These are phyloP conservation scores for Cyberlindnera japonica DNA, from an alignment of 805 yeast species.

Conservation along the genomic window DNA sequence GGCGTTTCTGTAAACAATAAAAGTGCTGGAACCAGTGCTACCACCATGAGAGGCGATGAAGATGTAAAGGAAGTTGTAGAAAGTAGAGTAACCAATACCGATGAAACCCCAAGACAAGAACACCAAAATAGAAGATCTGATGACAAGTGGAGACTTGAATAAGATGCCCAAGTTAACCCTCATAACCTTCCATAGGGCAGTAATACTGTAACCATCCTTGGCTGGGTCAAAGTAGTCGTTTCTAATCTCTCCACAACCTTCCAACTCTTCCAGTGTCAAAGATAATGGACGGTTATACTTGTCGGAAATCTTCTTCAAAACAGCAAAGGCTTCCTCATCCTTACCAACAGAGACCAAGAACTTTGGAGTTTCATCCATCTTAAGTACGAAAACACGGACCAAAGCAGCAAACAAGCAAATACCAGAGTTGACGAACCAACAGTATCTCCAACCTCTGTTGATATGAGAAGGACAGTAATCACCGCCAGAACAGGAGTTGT, in stretches of 20 bases:
- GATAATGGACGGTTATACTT: conserved; percentile 39
- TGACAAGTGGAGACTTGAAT: conserved; percentile 39
- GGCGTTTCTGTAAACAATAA: conserved; percentile 45
- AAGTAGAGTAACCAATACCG: conserved; percentile 51
- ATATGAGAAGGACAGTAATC: conserved; percentile 40
- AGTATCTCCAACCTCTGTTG: conserved; percentile 60
- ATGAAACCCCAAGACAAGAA: conserved; percentile 49
- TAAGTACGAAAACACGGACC: conserved; percentile 40
- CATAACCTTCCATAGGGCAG: conserved; percentile 22
- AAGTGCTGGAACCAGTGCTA: conserved; percentile 38
- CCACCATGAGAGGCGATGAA: conserved; percentile 49
- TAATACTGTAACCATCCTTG: conserved; percentile 19
- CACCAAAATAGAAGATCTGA: conserved; percentile 40
- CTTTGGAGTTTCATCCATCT: conserved; percentile 51
- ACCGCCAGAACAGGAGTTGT: conserved; percentile 40
- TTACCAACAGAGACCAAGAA: conserved; percentile 46
- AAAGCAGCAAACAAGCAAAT: conserved; percentile 45
- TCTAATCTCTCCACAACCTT: conserved; percentile 40
- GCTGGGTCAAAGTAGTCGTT: conserved; percentile 25
- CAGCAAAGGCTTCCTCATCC: conserved; percentile 45
- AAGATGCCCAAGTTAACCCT: conserved; percentile 39
- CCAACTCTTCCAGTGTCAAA: conserved; percentile 44
- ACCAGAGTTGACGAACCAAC: conserved; percentile 50
- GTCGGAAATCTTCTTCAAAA: conserved; percentile 41
- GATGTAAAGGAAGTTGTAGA: conserved; percentile 49